These are phyloP conservation scores for Apiospora phragmitis DNA, from an alignment of 2,329 filamentous ascomycete species.

Conservation along the genomic window DNA sequence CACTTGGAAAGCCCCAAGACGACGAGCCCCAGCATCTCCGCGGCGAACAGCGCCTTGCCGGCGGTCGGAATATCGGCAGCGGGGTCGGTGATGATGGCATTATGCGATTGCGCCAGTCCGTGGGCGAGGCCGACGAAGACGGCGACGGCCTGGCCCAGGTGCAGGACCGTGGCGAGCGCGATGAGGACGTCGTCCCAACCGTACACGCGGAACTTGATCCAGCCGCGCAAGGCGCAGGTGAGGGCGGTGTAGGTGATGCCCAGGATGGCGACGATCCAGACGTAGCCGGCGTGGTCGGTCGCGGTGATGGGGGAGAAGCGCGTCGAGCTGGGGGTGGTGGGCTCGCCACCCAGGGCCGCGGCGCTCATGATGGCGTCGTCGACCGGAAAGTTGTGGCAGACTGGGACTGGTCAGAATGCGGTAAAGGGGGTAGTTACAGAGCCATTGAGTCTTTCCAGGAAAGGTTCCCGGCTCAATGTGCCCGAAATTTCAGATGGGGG, in stretches of 20 bases:
- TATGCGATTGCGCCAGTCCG: conserved; percentile 19
- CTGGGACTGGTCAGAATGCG: not conserved
- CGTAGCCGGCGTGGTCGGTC: conserved; percentile 20
- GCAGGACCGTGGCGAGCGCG: conserved; percentile 13
- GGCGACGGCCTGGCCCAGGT: conserved; percentile 16
- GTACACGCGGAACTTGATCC: conserved; percentile 20
- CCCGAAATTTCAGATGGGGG: not conserved
- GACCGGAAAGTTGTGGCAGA: not conserved
- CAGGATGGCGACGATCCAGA: conserved; percentile 22
- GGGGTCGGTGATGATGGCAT: conserved; percentile 11
- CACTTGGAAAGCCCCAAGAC: conserved; percentile 19
- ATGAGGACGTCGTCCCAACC: conserved; percentile 20
- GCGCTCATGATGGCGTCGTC: not conserved
- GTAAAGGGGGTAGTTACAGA: too few species aligned
- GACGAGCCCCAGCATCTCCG: conserved; percentile 14
- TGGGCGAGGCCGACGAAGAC: conserved; percentile 16
- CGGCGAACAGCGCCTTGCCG: conserved; percentile 8
- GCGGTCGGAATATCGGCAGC: not conserved
- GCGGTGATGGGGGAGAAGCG: conserved; percentile 19
- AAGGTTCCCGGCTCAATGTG: too few species aligned
- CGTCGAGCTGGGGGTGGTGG: not conserved
- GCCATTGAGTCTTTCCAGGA: too few species aligned
- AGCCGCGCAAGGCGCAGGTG: conserved; percentile 10
- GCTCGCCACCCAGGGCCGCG: not conserved
- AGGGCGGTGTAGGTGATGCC: conserved; percentile 17